Base-by-base conservation (phyloP, 495 filamentous ascomycete species). In the Neurospora intermedia region DNA sequence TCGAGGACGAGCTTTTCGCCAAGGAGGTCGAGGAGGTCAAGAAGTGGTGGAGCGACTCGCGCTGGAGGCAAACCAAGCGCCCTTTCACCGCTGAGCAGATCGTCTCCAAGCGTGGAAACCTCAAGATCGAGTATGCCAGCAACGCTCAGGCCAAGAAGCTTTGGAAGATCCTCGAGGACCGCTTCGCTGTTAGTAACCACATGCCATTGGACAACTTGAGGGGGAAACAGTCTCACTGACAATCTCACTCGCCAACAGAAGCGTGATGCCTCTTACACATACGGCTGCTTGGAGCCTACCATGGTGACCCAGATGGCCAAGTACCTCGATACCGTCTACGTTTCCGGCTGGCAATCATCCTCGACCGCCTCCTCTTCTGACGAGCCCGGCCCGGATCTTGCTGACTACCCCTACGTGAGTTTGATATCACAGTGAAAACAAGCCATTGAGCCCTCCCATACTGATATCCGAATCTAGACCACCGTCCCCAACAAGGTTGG, bases 271-370 rank as follows among this genome's bases (percentile, higher is more conserved):
- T 96, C 92, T 83, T 97, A 89, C 84, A 99, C 96, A 45, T 99
- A 97, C 83, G 96, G 96, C 78, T 98, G 96, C 83, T 86, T 99
- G 72, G 96, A 99, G 78, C 96, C 96, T 11, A 97, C 96, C 6
- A 97, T 97, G 92, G 87, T 99, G 78, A 98, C 96, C 27, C 96
- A 99, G 82, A 99, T 99, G 96, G 95, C 94, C 77, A 97, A 98
- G 82, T 98, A 96, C 83, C 88, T 98, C 70, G 96, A 99, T 80
- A 99, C 96, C 45, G 93, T 99, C 81, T 99, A 99, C 79, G 94
- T 99, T 71, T 97, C 95, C 45, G 96, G 96, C 75, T 99, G 96
- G 96, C 96, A 99, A 83, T 98, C 93, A 79, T 98, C 95, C 3
- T 96, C 94, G 40, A 99, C 96, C 4, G 96, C 96, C 45, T 97